phyloP scores from a whole-genome alignment of 2,329 filamentous ascomycete species.

The Hypoxylon sp. region DNA sequence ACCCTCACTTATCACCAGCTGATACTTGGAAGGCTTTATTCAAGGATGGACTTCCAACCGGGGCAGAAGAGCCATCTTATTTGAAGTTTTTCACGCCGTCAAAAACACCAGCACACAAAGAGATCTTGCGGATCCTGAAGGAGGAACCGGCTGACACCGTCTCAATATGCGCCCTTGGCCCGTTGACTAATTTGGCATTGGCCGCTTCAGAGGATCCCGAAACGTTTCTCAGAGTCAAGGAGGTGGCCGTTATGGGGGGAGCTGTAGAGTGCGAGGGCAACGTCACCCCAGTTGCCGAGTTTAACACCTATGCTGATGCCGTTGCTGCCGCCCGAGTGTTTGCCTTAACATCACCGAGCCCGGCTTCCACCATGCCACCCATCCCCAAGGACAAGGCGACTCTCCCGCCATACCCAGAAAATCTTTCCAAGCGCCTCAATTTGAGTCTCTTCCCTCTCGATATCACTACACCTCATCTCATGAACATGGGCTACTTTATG shows the following conservation, averaged over 20 bases:
- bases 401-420: constrained; percentile 73
- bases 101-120: constrained; percentile 78
- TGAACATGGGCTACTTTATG: constrained; percentile 72
- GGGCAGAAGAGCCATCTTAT: constrained; percentile 59
- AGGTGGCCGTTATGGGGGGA: constrained; percentile 96
- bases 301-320: constrained; percentile 94
- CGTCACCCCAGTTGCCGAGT: constrained; percentile 87
- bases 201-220: constrained; percentile 91
- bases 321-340: constrained; percentile 82
- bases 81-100: constrained; percentile 81
- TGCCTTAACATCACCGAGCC: constrained; percentile 79
- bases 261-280: constrained; percentile 85
- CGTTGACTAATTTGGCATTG: constrained; percentile 91
- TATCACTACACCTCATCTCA: constrained; percentile 78
- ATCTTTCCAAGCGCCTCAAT: constrained; percentile 73
- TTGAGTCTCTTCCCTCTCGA: constrained; percentile 82
- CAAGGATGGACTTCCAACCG: constrained; percentile 54
- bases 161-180: constrained; percentile 90
- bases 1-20: constrained; percentile 80
- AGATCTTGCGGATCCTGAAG: constrained; percentile 87
- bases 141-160: constrained; percentile 87
- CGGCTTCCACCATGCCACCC: constrained; percentile 84
- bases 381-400: constrained; percentile 64
- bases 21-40: constrained; percentile 82
- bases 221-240: constrained; percentile 88